Conservation (phyloP, 192 early-diverging fungal species). For the Entomortierella parvispora region DNA sequence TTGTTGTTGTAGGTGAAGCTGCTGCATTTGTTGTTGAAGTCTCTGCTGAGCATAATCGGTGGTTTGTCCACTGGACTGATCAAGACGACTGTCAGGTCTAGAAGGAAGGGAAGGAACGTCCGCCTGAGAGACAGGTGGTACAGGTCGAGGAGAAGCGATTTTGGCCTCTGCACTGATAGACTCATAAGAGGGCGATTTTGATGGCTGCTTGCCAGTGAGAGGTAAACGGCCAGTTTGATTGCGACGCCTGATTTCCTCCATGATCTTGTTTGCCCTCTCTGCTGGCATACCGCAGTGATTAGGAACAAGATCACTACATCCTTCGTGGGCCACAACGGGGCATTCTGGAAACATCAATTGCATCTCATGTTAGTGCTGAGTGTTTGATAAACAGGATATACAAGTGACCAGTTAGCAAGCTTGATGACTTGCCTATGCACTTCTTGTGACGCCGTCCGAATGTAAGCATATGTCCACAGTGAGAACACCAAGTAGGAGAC, state of each 20-base stretch:
- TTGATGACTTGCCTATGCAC: conserved; percentile 59
- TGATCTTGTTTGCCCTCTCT: conserved; percentile 86
- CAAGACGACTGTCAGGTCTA: conserved; percentile 8
- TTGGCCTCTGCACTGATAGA: conserved; percentile 21
- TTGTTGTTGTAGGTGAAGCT: conserved; percentile 44
- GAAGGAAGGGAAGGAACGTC: conserved; percentile 8
- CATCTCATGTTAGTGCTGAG: background rate
- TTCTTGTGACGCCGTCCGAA: conserved; percentile 72
- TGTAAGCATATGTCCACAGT: conserved; percentile 97
- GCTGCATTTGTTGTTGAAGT: conserved; percentile 37
- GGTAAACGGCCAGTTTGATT: conserved; percentile 30
- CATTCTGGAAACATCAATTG: conserved; percentile 68
- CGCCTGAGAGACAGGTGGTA: conserved; percentile 14
- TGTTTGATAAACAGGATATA: background rate
- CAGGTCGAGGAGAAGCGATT: conserved; percentile 14
- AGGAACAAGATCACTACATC: conserved; percentile 88
- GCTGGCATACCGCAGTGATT: conserved; percentile 92
- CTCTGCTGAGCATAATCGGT: conserved; percentile 35
- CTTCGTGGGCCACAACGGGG: conserved; percentile 79
- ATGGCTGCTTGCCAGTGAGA: conserved; percentile 17
- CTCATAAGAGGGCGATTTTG: conserved; percentile 31
- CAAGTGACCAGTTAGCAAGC: too few species aligned
- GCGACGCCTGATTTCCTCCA: conserved; percentile 79
- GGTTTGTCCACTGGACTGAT: background rate
- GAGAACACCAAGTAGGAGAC: conserved; percentile 94